Base-by-base conservation (phyloP, 441 rosid genomes). In the Bruguiera hainesii region DNA sequence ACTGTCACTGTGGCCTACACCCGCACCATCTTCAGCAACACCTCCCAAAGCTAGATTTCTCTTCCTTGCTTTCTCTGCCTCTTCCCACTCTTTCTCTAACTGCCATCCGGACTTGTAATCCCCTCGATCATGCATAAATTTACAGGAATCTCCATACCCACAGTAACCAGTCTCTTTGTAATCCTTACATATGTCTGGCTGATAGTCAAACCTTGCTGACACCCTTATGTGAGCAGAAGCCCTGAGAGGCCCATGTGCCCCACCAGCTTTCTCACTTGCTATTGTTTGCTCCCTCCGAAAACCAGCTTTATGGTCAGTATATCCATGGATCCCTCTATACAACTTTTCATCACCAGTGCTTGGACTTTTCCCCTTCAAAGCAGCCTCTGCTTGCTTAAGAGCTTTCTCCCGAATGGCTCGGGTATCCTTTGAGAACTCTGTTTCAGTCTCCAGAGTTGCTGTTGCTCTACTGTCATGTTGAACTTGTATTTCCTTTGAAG, bases 121-220 rank as follows among this genome's bases (percentile, higher is more conserved):
- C 39, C 98, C 97, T 67, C 97, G 80, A 75, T 93, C 98, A 50
- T 90, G 97, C 93, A 93, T 84, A 70, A 93, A 93, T 78, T 93
- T 87, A 64, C 97, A 93, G 0, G 97, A 75, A 71, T 93, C 97
- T 59, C 96, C 98, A 68, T 89, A 90, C 7, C 98, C 97, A 80
- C 98, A 90, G 51, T 90, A 89, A 63, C 97, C 98, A 15, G 97
- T 93, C 73, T 93, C 97, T 75, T 93, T 93, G 81, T 93, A 93
- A 68, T 93, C 98, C 72, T 93, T 93, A 65, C 98, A 93, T 1
- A 93, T 90, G 50, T 93, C 97, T 5, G 97, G 98, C 71, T 90
- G 97, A 76, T 90, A 93, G 80, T 93, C 96, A 66, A 89, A 93
- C 73, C 96, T 89, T 9, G 97, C 96, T 0, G 95, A 87, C 5